Conservation (phyloP, 495 filamentous ascomycete genomes). For the Aspergillus egyptiacus region DNA sequence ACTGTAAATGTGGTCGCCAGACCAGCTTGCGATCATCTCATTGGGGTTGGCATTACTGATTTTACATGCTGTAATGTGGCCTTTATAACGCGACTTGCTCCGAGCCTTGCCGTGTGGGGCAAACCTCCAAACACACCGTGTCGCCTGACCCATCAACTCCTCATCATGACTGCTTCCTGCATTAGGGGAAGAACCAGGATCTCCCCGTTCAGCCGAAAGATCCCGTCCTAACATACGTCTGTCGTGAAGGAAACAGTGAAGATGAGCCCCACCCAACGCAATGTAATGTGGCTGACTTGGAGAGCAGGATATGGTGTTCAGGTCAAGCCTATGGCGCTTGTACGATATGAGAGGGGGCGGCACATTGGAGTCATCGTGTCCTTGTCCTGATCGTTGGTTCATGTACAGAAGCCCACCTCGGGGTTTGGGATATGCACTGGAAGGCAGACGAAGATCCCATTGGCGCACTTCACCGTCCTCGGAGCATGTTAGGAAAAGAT, state of each 20-base stretch:
- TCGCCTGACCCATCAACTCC: constrained; percentile 56
- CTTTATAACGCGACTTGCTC: constrained; percentile 49
- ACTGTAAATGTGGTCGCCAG: constrained; percentile 67
- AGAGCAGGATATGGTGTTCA: constrained; percentile 73
- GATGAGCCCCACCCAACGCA: constrained; percentile 64
- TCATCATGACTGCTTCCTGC: constrained; percentile 40
- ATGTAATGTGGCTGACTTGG: constrained; percentile 71
- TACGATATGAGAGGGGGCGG: constrained; percentile 70
- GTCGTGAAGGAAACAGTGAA: constrained; percentile 72
- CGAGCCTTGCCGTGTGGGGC: constrained; percentile 53
- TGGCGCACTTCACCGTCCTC: constrained; percentile 75
- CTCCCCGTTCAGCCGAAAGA: constrained; percentile 47
- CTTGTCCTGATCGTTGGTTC: constrained; percentile 33
- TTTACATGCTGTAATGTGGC: constrained; percentile 73
- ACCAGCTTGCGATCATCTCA: constrained; percentile 71
- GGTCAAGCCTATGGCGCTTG: constrained; percentile 57
- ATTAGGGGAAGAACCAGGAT: constrained; percentile 28
- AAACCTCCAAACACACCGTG: constrained; percentile 64
- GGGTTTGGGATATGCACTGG: constrained; percentile 55
- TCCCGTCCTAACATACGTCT: constrained; percentile 68
- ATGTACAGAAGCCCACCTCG: constrained; percentile 46
- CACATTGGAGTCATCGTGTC: constrained; percentile 52
- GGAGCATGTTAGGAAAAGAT: constrained; percentile 68
- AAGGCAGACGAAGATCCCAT: constrained; percentile 65
- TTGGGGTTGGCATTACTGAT: constrained; percentile 73